These are phyloP conservation scores for Salix viminalis DNA, from an alignment of 345 rosid genomes.

Conservation along the genomic window DNA sequence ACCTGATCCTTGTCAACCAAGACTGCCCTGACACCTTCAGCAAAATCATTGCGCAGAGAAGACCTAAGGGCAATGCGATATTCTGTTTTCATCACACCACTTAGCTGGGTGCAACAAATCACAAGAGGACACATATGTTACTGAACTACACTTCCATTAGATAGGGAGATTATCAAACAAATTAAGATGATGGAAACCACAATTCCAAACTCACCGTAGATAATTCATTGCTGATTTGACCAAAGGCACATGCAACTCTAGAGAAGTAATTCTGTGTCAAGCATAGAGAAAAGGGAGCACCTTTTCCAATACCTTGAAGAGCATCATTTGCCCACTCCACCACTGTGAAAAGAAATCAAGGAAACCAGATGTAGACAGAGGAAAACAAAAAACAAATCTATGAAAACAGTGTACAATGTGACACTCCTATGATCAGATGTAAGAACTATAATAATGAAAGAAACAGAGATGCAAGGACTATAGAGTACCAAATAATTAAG, in stretches of 20 bases:
- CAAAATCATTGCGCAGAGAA: conserved; percentile 61
- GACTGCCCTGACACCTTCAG: conserved; percentile 93
- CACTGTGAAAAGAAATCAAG: conserved; percentile 36
- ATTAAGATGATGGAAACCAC: background rate
- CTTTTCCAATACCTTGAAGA: conserved; percentile 71
- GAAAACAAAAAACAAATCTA: background rate
- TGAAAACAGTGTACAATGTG: background rate
- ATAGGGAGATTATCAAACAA: background rate
- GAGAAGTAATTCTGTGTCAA: conserved; percentile 68
- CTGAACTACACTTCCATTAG: background rate
- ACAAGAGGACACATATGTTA: background rate
- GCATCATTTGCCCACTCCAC: conserved; percentile 84
- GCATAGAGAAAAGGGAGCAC: conserved; percentile 90
- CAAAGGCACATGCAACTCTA: conserved; percentile 61
- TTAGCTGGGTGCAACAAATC: conserved; percentile 43
- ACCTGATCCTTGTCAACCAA: conserved; percentile 97
- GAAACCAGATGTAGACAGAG: background rate
- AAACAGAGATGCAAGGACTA: background rate
- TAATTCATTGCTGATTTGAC: conserved; percentile 47
- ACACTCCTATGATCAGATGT: background rate
- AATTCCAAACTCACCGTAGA: conserved; percentile 48
- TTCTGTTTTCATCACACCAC: conserved; percentile 80
- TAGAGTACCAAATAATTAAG: background rate
- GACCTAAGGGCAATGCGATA: conserved; percentile 78
- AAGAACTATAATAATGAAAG: background rate